Evolutionary conservation across 2,329 filamentous ascomycete genomes (phyloP), one percentile per base, ranked within the genome.

Genomic region (Paramyrothecium sp.): DNA sequence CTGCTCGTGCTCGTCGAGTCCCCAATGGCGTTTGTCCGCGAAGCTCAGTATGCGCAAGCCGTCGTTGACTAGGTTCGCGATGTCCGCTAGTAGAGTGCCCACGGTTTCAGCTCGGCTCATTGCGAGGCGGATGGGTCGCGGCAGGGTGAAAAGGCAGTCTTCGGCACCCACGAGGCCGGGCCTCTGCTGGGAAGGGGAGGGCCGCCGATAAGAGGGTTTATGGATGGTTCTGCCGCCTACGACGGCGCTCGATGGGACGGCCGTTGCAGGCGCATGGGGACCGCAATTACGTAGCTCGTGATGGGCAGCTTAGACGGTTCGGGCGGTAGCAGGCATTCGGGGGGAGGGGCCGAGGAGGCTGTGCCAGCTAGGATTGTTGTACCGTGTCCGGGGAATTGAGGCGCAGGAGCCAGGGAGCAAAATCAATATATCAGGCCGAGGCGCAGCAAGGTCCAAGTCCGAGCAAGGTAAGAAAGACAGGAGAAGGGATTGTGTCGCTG

Each of bases 21-120:
- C 81, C 84, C 84, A 86, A 60, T 81, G 78, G 49, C 78, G 77
- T 71, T 85, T 85, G 69, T 86, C 83, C 64, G 82, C 78, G 62
- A 83, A 77, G 71, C 76, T 76, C 65, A 86, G 73, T 62, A 80
- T 80, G 65, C 81, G 81, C 63, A 85, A 71, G 58, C 76, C 78
- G 61, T 84, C 80, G 65, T 75, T 76, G 63, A 86, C 69, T 54
- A 78, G 75, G 60, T 76, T 81, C 63, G 83, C 84, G 69, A 86
- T 84, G 71, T 75, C 75, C 66, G 82, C 82, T 69, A 86, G 80
- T 66, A 85, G 76, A 62, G 79, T 78, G 66, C 84, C 84, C 67
- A 86, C 81, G 53, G 82, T 82, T 69, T 83, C 79, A 68, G 72
- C 67, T 69, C 71, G 76, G 65, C 65, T 67, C 71, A 71, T 74